Evolutionary conservation across 345 rosid genomes (phyloP).

Genomic region (Odontarrhena argentea): DNA sequence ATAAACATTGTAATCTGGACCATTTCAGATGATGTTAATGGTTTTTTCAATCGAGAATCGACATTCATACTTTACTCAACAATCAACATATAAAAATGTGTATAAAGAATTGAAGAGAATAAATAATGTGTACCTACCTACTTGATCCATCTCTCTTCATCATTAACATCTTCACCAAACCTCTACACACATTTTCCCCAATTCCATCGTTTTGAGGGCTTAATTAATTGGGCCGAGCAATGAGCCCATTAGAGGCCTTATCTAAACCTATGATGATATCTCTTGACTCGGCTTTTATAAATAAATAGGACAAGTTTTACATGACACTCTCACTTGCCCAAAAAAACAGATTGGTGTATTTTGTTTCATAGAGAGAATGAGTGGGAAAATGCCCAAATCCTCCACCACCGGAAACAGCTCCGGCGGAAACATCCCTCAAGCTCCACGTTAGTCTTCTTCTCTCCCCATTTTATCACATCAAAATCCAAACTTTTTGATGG

Average conservation of each 20-base stretch:
- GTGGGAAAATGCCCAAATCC: neutral
- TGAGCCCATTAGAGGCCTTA: neutral
- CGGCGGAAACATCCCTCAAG: neutral
- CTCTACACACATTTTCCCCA: too few species aligned
- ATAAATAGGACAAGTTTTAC: slow-evolving; percentile 8
- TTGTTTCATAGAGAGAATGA: neutral
- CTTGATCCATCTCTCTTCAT: too few species aligned
- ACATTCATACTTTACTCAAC: too few species aligned
- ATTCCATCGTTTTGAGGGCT: too few species aligned
- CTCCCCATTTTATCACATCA: neutral
- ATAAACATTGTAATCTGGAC: too few species aligned
- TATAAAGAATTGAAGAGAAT: too few species aligned
- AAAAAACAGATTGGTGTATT: neutral
- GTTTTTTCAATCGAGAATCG: too few species aligned
- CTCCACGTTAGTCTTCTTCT: slow-evolving; percentile 16
- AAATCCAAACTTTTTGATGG: neutral
- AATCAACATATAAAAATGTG: too few species aligned
- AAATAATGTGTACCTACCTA: too few species aligned
- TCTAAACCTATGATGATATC: neutral
- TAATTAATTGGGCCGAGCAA: neutral
- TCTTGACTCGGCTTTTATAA: neutral
- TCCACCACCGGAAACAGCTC: neutral
- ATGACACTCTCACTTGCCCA: neutral
- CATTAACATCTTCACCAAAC: too few species aligned
- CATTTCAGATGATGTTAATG: too few species aligned